phyloP scores from a whole-genome alignment of 768 basidiomycete genomes.

The Suillus decipiens region DNA sequence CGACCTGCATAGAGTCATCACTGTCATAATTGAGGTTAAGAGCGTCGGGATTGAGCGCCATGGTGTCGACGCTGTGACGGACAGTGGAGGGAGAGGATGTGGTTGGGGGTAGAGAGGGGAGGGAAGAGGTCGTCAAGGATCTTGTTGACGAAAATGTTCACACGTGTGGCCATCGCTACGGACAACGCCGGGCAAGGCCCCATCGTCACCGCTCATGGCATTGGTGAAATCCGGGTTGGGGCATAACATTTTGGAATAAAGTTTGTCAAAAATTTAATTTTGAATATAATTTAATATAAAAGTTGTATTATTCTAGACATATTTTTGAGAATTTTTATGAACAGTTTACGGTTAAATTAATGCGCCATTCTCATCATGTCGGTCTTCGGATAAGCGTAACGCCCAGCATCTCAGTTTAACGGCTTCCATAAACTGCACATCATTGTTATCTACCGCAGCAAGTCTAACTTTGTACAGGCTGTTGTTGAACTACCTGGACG shows the following conservation, averaged over 20 bases:
- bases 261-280: neutral
- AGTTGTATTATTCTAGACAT: constrained; percentile 9
- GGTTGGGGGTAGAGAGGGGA: constrained; percentile 39
- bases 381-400: constrained; percentile 5
- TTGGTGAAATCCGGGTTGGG: constrained; percentile 36
- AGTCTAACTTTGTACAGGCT: neutral
- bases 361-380: constrained; percentile 14
- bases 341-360: constrained; percentile 3
- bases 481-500: neutral
- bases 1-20: constrained; percentile 69
- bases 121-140: constrained; percentile 42
- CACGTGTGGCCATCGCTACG: constrained; percentile 44
- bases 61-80: constrained; percentile 21
- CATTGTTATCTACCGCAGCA: neutral
- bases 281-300: constrained; percentile 6
- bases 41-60: constrained; percentile 41
- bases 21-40: constrained; percentile 57
- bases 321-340: neutral
- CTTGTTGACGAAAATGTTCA: constrained; percentile 42
- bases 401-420: constrained; percentile 1
- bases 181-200: constrained; percentile 45
- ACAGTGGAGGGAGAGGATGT: constrained; percentile 27
- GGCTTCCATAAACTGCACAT: constrained; percentile 2
- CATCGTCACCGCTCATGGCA: constrained; percentile 44
- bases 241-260: constrained; percentile 26